These are phyloP conservation scores for Dipteronia dyeriana DNA, from an alignment of 345 rosid species.

Conservation along the genomic window DNA sequence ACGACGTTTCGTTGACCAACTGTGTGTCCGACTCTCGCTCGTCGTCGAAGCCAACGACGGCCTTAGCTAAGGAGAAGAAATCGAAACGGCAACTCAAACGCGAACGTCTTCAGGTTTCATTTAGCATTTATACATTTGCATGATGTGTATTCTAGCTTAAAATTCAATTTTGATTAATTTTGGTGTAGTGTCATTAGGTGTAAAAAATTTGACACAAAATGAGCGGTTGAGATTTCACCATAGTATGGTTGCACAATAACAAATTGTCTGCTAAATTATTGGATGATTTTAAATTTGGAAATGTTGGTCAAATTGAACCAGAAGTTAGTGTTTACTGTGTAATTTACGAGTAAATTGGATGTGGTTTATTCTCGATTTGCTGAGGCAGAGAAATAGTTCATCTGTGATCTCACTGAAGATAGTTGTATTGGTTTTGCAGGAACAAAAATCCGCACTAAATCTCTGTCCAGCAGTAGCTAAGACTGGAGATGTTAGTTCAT, in stretches of 20 bases:
- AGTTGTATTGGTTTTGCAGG: conserved; percentile 32
- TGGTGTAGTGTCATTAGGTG: neutral
- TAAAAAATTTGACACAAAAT: neutral
- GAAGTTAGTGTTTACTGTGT: neutral
- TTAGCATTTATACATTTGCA: neutral
- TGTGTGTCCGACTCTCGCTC: conserved; percentile 30
- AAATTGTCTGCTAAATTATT: neutral
- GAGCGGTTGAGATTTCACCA: neutral
- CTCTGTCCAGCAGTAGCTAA: conserved; percentile 75
- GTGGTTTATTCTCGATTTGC: neutral
- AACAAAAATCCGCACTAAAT: conserved; percentile 54
- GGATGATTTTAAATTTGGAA: neutral
- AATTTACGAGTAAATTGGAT: neutral
- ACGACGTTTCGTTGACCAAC: conserved; percentile 24
- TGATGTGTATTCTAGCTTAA: neutral
- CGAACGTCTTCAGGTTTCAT: conserved; percentile 67
- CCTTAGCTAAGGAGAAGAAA: conserved; percentile 70
- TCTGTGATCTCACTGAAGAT: neutral
- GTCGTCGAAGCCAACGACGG: conserved; percentile 14
- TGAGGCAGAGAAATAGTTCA: neutral
- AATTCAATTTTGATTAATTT: neutral
- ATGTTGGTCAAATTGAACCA: neutral
- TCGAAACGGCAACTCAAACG: conserved; percentile 95
- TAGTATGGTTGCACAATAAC: neutral
- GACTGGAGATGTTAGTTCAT: conserved; percentile 62